Evolutionary conservation across 2,329 filamentous ascomycete genomes (phyloP), one percentile per base, ranked within the genome.

Genomic region (Fusarium papillatum): DNA sequence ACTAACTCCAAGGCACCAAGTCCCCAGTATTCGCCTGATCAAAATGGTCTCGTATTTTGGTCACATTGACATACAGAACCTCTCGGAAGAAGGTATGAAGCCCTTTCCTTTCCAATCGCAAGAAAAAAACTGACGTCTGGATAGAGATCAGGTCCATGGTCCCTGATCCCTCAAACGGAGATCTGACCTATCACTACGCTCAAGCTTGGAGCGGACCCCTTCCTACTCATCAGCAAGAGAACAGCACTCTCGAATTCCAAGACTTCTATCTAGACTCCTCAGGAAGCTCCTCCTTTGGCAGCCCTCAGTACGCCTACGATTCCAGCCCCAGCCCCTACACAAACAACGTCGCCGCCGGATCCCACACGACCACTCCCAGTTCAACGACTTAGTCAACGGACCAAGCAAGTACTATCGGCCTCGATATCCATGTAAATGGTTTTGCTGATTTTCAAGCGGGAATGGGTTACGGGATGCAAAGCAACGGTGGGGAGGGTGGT

Each of bases 381-480:
- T 43, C 59, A 24, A 62, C 38, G 48, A 48, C 41, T 17, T 78
- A 78, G 76, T 64, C 24, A 50, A 67, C 59, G 66, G 46, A 67
- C 59, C 64, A 68, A 61, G 68, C 70, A 50, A 41, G 68, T 74
- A 76, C 53, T 61, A 57, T 53, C 34, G 70, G 66, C 55, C 43
- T 60, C 48, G 17, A 72, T 46, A 19, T 53, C 22, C 64, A 66
- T n/a, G 4, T 10, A 60, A 46, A 55, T 75, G 66, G 64, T 39
- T 55, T 50, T 69, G 68, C 36, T 65, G 59, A 38, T 48, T 55
- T 72, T 70, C 70, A 69, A 67, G 70, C 72, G 76, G 74, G 66
- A 68, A 53, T 31, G 24, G 16, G 17, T 48, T 29, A 62, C 41
- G 46, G 22, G 34, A 36, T 17, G 26, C 34, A 71, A 9, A 31